Percentiles rank a stretch among this genome's conserved stretches.
Evolutionary conservation across 2,329 filamentous ascomycete genomes (phyloP).

Genomic region (Fusarium sp.): DNA sequence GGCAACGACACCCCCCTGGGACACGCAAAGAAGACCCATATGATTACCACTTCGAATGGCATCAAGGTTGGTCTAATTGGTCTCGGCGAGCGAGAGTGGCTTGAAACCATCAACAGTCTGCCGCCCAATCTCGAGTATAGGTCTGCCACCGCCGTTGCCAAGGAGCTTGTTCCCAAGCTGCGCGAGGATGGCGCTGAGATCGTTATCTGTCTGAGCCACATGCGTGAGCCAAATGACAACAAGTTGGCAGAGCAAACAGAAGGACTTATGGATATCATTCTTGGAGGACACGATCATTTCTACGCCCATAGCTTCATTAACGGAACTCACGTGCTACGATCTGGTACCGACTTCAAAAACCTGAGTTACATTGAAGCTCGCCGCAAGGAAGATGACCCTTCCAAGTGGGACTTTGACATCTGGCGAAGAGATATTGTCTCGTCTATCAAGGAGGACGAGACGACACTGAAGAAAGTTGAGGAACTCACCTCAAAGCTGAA

Average conservation of each 20-base stretch:
- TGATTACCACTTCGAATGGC: slow-evolving; percentile 84
- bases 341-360: slow-evolving; percentile 92
- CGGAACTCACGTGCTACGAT: slow-evolving; percentile 85
- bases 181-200: slow-evolving; percentile 84
- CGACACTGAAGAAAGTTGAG: slow-evolving; percentile 72
- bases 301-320: slow-evolving; percentile 84
- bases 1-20: slow-evolving; percentile 81
- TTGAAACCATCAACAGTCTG: slow-evolving; percentile 87
- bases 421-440: slow-evolving; percentile 78
- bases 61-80: slow-evolving; percentile 89
- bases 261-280: slow-evolving; percentile 83
- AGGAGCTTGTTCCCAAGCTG: slow-evolving; percentile 78
- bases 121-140: slow-evolving; percentile 86
- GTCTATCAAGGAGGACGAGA: slow-evolving; percentile 72
- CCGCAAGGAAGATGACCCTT: slow-evolving; percentile 59
- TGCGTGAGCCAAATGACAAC: slow-evolving; percentile 89
- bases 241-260: slow-evolving; percentile 82
- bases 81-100: slow-evolving; percentile 87
- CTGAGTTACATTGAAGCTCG: slow-evolving; percentile 87
- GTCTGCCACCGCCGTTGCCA: slow-evolving; percentile 80
- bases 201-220: slow-evolving; percentile 84
- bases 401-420: slow-evolving; percentile 83
- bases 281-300: slow-evolving; percentile 92
- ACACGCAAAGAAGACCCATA: slow-evolving; percentile 78
- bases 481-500: slow-evolving; percentile 79